A percentile compares a stretch with the other conserved stretches of the same genome.
Evolutionary conservation across 2,329 filamentous ascomycete genomes (phyloP).

Genomic region (Aureobasidium sp.): DNA sequence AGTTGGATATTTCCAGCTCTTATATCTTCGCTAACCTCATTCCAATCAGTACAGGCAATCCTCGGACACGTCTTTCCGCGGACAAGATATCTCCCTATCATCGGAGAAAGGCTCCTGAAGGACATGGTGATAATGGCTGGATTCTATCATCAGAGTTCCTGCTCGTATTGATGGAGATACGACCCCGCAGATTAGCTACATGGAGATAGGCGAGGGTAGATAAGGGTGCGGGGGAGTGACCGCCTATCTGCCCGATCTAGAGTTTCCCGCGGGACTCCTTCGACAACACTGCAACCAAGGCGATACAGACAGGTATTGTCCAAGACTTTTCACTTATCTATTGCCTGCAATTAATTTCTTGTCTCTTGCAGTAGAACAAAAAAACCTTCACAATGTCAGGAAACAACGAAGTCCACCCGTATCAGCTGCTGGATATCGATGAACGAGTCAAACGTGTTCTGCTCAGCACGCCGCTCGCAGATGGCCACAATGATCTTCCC

Average conservation of each 20-base stretch:
- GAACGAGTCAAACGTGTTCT: slow-evolving; percentile 36
- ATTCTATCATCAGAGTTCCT: not conserved
- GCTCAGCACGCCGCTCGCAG: slow-evolving; percentile 35
- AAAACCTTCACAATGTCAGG: not conserved
- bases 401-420: slow-evolving; percentile 20
- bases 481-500: slow-evolving; percentile 42
- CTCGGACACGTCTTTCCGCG: not conserved
- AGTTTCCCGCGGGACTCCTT: not conserved
- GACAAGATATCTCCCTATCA: not conserved
- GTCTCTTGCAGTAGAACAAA: not conserved
- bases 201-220: not conserved
- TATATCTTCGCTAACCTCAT: not conserved
- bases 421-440: slow-evolving; percentile 31
- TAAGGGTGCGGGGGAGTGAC: not conserved
- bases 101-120: not conserved
- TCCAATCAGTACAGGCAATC: not conserved
- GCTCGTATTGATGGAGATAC: not conserved
- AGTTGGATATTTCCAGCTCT: not conserved
- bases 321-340: not conserved
- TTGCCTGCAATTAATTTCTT: no score
- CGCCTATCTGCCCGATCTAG: not conserved
- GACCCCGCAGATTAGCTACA: not conserved
- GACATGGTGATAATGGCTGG: not conserved
- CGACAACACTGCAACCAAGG: not conserved
- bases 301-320: not conserved